phyloP scores from a whole-genome alignment of 768 basidiomycete species.

The Dacryopinax primogenitus region DNA sequence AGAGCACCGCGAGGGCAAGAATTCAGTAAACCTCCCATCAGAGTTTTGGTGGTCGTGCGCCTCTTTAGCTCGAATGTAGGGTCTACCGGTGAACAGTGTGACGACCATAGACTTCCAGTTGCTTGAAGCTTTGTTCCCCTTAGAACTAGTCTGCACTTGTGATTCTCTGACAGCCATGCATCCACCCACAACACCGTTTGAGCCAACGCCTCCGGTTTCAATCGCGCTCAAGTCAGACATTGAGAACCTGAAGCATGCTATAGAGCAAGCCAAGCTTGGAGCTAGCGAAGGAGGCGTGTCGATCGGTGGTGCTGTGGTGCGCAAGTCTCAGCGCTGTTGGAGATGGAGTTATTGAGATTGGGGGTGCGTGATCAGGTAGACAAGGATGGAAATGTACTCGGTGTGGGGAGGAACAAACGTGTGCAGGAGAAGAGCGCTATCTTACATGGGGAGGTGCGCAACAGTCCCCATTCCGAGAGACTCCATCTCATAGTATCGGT shows the following conservation, averaged over 20 bases:
- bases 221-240: conserved; percentile 15
- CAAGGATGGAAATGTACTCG: conserved; percentile 26
- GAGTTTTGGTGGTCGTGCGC: too few relatives aligned
- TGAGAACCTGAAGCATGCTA: conserved; percentile 20
- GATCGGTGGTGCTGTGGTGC: conserved; percentile 43
- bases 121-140: too few relatives aligned
- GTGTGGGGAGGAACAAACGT: conserved; percentile 35
- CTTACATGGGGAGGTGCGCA: conserved; percentile 35
- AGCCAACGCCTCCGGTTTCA: conserved; percentile 15
- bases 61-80: too few relatives aligned
- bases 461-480: not conserved
- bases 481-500: not conserved
- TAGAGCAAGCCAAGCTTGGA: conserved; percentile 36
- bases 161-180: too few relatives aligned
- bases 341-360: conserved; percentile 7
- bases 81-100: too few relatives aligned
- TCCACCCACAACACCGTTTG: not conserved
- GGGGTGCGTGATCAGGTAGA: conserved; percentile 13
- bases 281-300: conserved; percentile 46
- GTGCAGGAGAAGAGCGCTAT: conserved; percentile 35
- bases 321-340: not conserved
- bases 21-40: too few relatives aligned
- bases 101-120: too few relatives aligned
- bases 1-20: too few relatives aligned
- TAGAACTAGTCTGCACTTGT: too few relatives aligned